Conservation (phyloP, 2,329 filamentous ascomycete species). For the Cladosporium sp. region DNA sequence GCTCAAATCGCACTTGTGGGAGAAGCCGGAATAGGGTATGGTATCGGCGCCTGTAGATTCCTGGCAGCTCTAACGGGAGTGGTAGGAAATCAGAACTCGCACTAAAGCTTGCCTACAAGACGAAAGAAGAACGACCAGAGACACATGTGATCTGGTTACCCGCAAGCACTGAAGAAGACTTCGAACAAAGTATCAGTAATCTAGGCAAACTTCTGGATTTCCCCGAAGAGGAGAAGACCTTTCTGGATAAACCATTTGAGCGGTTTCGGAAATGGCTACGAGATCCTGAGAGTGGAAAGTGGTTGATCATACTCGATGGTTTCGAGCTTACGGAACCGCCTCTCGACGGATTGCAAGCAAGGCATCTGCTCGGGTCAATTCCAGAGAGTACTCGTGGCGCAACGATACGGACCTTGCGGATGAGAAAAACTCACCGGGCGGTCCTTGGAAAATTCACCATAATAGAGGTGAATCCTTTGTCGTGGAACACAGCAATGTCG, state of each 20-base stretch:
- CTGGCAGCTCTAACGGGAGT: not conserved
- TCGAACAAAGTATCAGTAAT: not conserved
- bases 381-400: too few relatives aligned
- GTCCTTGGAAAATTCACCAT: too few relatives aligned
- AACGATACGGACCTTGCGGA: too few relatives aligned
- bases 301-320: too few relatives aligned
- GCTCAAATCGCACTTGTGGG: not conserved
- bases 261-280: not conserved
- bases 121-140: not conserved
- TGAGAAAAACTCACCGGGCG: too few relatives aligned
- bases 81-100: not conserved
- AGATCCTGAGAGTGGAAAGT: too few relatives aligned
- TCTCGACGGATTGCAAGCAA: too few relatives aligned
- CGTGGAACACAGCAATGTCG: too few relatives aligned
- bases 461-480: too few relatives aligned
- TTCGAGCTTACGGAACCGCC: too few relatives aligned
- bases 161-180: not conserved
- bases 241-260: not conserved
- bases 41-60: not conserved
- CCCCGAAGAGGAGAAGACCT: not conserved
- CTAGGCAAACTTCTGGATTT: not conserved
- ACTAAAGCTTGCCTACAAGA: not conserved
- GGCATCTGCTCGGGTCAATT: too few relatives aligned
- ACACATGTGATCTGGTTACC: not conserved
- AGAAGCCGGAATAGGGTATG: not conserved